Evolutionary conservation across 257 asterid genomes (phyloP), one percentile per base, ranked within the genome.

Genomic region (Solanum commersonii): DNA sequence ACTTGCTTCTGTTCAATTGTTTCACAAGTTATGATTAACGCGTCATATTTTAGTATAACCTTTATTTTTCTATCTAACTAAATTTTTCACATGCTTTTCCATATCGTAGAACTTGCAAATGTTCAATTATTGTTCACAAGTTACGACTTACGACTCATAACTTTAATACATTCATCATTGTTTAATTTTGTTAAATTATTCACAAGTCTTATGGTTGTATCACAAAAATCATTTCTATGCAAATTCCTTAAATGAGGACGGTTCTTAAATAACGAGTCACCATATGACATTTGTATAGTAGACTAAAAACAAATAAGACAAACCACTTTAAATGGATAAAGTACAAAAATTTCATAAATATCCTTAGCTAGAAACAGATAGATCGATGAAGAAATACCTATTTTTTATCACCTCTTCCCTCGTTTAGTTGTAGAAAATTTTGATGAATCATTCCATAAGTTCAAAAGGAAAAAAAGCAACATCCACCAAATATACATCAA

Each of bases 361-460:
- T 22, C 5, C 25, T 59, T 1, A 8, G 5, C 27, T 59, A 20
- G 11, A 59, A 59, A 4, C 12, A 59, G 0, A 8, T 0, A 59
- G 2, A 0, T 59, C 1, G 0, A 59, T 1, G 5, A 59, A 59
- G 0, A 52, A 5, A 52, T 9, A 22, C 5, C 0, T 20, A 0
- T 1, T 59, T 56, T 20, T 3, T 12, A 59, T 10, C 5, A 20
- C 2, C 5, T 59, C 12, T 63, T 3, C 0, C 4, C 2, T 42
- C 4, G 4, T 56, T 0, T n/a, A 29, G 15, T 34, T 34, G 1
- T 20, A 34, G 23, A 73, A 73, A 73, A 4, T 34, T 35, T 5
- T 35, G 16, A 73, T 20, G 3, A 34, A 73, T 35, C 31, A 10
- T 73, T 73, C 2, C 15, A 34, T 2, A 23, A 8, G 3, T 74